Percentiles rank a stretch among this genome's conserved stretches.
These are phyloP conservation scores for Ophiocordyceps sinensis DNA, from an alignment of 2,329 filamentous ascomycete species.

Conservation along the genomic window DNA sequence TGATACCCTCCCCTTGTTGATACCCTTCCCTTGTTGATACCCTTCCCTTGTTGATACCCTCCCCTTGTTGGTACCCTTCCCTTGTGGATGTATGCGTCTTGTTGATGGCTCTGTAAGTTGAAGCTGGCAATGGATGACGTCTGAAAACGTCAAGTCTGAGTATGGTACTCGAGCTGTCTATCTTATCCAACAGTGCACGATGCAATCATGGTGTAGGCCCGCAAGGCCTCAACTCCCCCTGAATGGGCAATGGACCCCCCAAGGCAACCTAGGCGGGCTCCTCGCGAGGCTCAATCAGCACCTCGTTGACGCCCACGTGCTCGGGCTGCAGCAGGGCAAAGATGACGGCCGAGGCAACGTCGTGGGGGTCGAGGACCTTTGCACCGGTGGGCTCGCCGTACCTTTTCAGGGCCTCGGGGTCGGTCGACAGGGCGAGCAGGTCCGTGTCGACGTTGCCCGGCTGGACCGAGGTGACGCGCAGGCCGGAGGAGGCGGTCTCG, in stretches of 20 bases:
- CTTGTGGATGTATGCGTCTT: too few species aligned
- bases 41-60: too few species aligned
- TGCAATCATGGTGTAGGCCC: too few species aligned
- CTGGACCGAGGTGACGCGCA: constrained; percentile 62
- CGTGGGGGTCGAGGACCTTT: constrained; percentile 57
- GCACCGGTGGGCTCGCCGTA: constrained; percentile 63
- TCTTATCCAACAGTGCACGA: too few species aligned
- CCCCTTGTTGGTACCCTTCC: too few species aligned
- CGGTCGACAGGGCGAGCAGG: constrained; percentile 59
- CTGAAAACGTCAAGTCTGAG: too few species aligned
- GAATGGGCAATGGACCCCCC: constrained; percentile 3
- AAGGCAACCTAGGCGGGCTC: constrained; percentile 46
- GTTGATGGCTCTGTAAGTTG: too few species aligned
- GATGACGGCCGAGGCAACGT: constrained; percentile 59
- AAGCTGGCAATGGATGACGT: too few species aligned
- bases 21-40: too few species aligned
- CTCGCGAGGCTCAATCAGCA: constrained; percentile 64
- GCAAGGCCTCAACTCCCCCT: too few species aligned
- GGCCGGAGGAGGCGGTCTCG: constrained; percentile 59
- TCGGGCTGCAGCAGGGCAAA: constrained; percentile 61
- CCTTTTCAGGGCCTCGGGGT: constrained; percentile 63
- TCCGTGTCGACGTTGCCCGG: constrained; percentile 66
- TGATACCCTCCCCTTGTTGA: too few species aligned
- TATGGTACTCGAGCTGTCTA: too few species aligned
- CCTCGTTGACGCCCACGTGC: constrained; percentile 68